Evolutionary conservation across 2,329 filamentous ascomycete species (phyloP).

Genomic region (Talaromyces sp.): DNA sequence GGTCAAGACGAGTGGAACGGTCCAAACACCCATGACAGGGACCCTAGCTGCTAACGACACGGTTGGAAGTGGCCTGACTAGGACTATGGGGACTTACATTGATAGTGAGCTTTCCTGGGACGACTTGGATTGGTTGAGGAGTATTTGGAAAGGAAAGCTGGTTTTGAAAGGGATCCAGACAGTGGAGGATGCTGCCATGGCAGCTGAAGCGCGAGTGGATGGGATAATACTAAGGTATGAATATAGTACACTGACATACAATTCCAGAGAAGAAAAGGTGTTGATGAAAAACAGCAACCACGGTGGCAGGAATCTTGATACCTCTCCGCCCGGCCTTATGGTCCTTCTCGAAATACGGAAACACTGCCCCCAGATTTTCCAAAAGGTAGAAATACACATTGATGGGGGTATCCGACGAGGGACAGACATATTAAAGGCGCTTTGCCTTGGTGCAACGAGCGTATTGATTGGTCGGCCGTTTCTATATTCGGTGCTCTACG

Average conservation of each 20-base stretch:
- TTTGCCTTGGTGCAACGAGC: conserved; percentile 76
- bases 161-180: conserved; percentile 54
- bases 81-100: not conserved
- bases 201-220: conserved; percentile 40
- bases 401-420: conserved; percentile 83
- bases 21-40: not conserved
- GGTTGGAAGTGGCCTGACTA: not conserved
- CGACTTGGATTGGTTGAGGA: conserved; percentile 4
- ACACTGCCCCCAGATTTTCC: conserved; percentile 66
- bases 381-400: conserved; percentile 73
- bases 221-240: conserved; percentile 39
- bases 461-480: conserved; percentile 73
- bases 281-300: conserved; percentile 37
- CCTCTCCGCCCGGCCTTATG: conserved; percentile 68
- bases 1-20: conserved; percentile 17
- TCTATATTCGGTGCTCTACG: conserved; percentile 69
- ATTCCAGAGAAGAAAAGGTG: not conserved
- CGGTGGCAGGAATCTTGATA: conserved; percentile 64
- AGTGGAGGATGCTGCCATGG: conserved; percentile 41
- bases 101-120: not conserved
- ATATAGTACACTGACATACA: not conserved
- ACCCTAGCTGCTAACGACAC: not conserved
- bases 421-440: conserved; percentile 82
- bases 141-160: conserved; percentile 30
- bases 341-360: conserved; percentile 70